Evolutionary conservation across 345 rosid genomes (phyloP), one percentile per base, ranked within the genome.

Genomic region (Gossypium raimondii): DNA sequence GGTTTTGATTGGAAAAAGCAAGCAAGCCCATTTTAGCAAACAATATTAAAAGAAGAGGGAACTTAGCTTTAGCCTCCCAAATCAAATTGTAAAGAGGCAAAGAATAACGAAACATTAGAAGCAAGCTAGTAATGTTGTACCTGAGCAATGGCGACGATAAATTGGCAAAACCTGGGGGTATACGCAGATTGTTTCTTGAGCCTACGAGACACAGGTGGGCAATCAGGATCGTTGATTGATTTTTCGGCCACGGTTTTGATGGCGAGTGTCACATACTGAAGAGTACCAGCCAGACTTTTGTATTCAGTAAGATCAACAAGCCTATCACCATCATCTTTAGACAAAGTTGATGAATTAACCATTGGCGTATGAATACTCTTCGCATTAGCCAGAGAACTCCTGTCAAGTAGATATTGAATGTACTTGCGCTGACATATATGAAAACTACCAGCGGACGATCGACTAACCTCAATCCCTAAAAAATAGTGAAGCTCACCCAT

Each of bases 181-280:
- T 45, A 25, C 11, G 22, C 69, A 24, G 69, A 68, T 17, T 73
- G 76, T 2, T 18, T 44, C 47, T 73, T 61, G n/a, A 73, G 59
- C 76, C 48, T 73, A 61, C 1, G 11, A 48, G 76, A 60, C 25
- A 73, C 45, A n/a, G 60, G 69, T 60, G 59, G 59, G 1, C 8
- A n/a, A 18, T 18, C 59, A 9, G 24, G 59, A 17, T 55, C 9
- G 59, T n/a, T 55, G 76, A 86, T 77, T 7, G 91, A 90, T 81
- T 90, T 93, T 7, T 90, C 86, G 2, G 77, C 38, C 66, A 72
- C 83, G 82, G 72, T 76, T 72, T 70, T 85, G 67, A 86, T 9
- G 0, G 76, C 43, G 2, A 86, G 75, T 22, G 24, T 22, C 24
- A 22, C 24, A 22, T 22, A 22, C 24, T 22, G 1, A 22, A 22